Evolutionary conservation across 129 eudicot species (phyloP), one percentile per base, ranked within the genome.

Genomic region (Chrysanthemum makinoi): DNA sequence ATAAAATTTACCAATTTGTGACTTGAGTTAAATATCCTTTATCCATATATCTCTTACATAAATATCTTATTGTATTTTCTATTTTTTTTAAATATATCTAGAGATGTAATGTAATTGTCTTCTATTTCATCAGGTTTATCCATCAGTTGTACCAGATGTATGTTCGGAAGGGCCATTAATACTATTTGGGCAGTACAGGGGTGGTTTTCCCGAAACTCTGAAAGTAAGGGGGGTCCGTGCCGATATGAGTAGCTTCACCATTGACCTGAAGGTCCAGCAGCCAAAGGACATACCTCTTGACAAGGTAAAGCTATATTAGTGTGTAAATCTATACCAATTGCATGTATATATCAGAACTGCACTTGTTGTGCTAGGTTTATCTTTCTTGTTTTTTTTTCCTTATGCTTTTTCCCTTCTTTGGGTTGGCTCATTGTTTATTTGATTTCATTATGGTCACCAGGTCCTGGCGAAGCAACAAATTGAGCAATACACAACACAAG

Each of bases 251-350:
- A 59, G 72, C 39, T 77, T 83, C 80, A 54, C 86, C 35, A 49
- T 83, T 67, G 91, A 91, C 47, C 83, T 89, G 64, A 88, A 83
- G 69, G 91, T 86, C 53, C 81, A 82, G 16, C 83, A 77, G 63
- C 80, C 91, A 6, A 84, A 88, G 81, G 96, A 83, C 65, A 79
- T 83, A 63, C 95, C 94, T 43, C 88, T 89, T 74, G 80, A 84
- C 56, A 83, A 73, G 93, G 96, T 88, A 74, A 56, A 70, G 2
- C 46, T 39, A 5, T 9, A 10, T 39, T 57, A 52, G n/a, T 30
- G 4, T n/a, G 52, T n/a, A n/a, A n/a, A 20, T 48, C 47, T 6
- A 35, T 35, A 35, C 44, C 44, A 35, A 35, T 35, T 35, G 44
- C 44, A 35, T 35, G 44, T 1, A 35, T 35, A 5, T 4, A 30